A percentile compares a stretch with the other conserved stretches of the same genome.
phyloP scores from a whole-genome alignment of 2,329 filamentous ascomycete species.

The Cladosporium sp. region DNA sequence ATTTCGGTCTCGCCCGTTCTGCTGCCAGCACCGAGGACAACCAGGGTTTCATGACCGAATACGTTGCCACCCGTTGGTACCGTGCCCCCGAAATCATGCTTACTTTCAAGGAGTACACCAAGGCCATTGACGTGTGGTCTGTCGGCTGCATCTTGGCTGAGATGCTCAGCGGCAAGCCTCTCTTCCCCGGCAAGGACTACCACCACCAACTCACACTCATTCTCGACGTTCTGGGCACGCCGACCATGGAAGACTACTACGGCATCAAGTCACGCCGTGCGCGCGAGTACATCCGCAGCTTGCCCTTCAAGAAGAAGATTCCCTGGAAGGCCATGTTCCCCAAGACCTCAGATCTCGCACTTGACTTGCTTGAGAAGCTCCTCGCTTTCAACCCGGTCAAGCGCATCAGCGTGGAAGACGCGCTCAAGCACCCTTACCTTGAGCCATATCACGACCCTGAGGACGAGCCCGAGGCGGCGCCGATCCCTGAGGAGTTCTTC shows the following conservation, averaged over 20 bases:
- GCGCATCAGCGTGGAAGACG: conserved; percentile 96
- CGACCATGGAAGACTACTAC: conserved; percentile 99
- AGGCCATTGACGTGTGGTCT: conserved; percentile 99
- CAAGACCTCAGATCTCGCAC: conserved; percentile 95
- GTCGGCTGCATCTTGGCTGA: conserved; percentile 97
- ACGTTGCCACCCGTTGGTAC: conserved; percentile 98
- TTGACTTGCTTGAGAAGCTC: conserved; percentile 92
- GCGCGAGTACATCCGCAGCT: conserved; percentile 94
- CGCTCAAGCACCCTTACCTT: conserved; percentile 94
- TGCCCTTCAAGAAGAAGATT: conserved; percentile 99
- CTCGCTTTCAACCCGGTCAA: conserved; percentile 98
- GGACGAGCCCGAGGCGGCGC: conserved; percentile 93
- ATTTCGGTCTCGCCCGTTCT: conserved; percentile 90
- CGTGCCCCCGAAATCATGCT: conserved; percentile 99
- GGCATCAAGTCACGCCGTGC: conserved; percentile 98
- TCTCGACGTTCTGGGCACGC: conserved; percentile 93
- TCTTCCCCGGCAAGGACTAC: conserved; percentile 99
- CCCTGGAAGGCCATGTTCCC: conserved; percentile 96
- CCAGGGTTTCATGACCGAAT: conserved; percentile 99
- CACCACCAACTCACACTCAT: conserved; percentile 98
- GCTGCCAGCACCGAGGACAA: conserved; percentile 98
- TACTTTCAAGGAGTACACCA: conserved; percentile 99
- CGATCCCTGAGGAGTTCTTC: conserved; percentile 98
- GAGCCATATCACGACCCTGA: conserved; percentile 99
- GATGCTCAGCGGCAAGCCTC: conserved; percentile 97